These are phyloP conservation scores for Backusella morwellensis DNA, from an alignment of 192 early-diverging fungal genomes.

Conservation along the genomic window DNA sequence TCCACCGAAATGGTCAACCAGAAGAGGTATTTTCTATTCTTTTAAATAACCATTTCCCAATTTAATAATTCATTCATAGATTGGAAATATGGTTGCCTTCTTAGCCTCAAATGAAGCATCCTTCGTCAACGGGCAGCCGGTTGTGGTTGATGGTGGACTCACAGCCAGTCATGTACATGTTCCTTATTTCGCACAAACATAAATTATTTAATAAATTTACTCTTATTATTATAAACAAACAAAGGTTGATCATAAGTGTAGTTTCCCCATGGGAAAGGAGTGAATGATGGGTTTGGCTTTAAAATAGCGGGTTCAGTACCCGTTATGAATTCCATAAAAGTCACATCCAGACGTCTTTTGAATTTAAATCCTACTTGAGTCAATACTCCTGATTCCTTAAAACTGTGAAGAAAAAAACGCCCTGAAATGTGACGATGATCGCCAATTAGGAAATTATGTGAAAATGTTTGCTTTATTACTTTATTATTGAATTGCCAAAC, in stretches of 20 bases:
- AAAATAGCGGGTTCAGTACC: neutral
- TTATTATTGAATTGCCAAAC: no score
- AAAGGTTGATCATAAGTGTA: no score
- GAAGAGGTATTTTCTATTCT: constrained; percentile 27
- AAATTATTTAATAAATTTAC: neutral
- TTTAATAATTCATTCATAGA: constrained; percentile 15
- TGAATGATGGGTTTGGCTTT: neutral
- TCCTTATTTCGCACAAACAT: neutral
- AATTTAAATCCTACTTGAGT: constrained; percentile 51
- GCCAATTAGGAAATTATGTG: no score
- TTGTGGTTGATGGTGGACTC: constrained; percentile 47
- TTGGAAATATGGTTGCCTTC: constrained; percentile 42
- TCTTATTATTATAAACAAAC: neutral
- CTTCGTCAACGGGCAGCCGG: constrained; percentile 48
- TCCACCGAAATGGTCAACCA: constrained; percentile 34
- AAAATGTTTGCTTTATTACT: no score
- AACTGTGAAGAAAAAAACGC: neutral
- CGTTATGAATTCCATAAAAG: constrained; percentile 18
- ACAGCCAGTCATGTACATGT: constrained; percentile 26
- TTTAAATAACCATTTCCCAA: neutral
- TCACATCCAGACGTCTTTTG: constrained; percentile 45
- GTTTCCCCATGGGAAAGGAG: neutral
- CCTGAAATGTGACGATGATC: no score
- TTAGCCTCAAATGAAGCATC: constrained; percentile 45
- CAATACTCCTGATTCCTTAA: constrained; percentile 44